A percentile compares a stretch with the other conserved stretches of the same genome.
phyloP scores from a whole-genome alignment of 805 yeast genomes.

The Candida saitoana region DNA sequence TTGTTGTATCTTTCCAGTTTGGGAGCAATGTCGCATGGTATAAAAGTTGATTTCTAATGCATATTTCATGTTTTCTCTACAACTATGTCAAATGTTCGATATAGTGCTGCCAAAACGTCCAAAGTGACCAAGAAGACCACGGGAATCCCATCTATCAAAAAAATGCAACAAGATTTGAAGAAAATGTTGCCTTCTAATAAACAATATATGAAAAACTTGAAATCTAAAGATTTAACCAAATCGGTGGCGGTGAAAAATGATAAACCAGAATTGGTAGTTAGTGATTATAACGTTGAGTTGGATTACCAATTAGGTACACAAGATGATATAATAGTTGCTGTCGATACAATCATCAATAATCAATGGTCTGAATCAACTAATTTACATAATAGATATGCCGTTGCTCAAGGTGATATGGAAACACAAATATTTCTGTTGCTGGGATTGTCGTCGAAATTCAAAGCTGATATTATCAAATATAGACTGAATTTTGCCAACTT shows the following conservation, averaged over 20 bases:
- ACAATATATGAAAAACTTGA: conserved; percentile 16
- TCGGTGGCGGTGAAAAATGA: background rate
- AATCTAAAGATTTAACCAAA: background rate
- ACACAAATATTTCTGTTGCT: conserved; percentile 30
- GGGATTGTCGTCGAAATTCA: conserved; percentile 30
- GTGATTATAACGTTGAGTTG: conserved; percentile 36
- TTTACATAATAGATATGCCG: conserved; percentile 22
- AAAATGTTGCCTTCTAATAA: conserved; percentile 24
- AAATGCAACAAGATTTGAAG: conserved; percentile 21
- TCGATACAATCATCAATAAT: conserved; percentile 28
- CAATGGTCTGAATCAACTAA: conserved; percentile 36
- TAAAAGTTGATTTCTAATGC: conserved; percentile 11
- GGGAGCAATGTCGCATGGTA: conserved; percentile 3
- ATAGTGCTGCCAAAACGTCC: conserved; percentile 40
- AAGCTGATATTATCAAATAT: conserved; percentile 35
- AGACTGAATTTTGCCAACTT: conserved; percentile 38
- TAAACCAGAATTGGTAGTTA: conserved; percentile 13
- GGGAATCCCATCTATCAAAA: conserved; percentile 20
- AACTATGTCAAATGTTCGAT: conserved; percentile 21
- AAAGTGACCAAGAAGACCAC: conserved; percentile 19
- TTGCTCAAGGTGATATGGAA: conserved; percentile 15
- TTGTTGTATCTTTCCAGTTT: too few species aligned
- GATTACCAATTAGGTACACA: conserved; percentile 32
- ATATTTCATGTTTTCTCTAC: conserved; percentile 1
- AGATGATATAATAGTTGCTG: conserved; percentile 28